Base-by-base conservation (phyloP, 2,329 filamentous ascomycete species). In the Paracorniculantispora psalliotae region DNA sequence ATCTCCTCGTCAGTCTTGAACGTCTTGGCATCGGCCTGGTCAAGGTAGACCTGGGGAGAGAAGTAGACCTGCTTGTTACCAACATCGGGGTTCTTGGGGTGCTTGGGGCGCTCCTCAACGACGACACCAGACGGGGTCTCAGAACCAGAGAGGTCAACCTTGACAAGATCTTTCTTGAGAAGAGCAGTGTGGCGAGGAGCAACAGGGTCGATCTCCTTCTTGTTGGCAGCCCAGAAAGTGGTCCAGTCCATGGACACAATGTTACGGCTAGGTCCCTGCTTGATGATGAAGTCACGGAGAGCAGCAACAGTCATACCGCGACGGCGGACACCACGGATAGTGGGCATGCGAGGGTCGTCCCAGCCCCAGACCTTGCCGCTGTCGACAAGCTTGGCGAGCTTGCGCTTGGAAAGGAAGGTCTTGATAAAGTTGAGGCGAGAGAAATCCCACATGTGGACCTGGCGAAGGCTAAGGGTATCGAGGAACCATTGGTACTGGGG, bases 401-500 rank as follows among this genome's bases (percentile, higher is more conserved):
- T 94, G 61, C 90, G 86, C 81, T 94, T 94, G 54, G 90, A 93
- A 19, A 94, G 77, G 72, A 93, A 88, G 1, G 90, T 93, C 65
- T 83, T 81, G 73, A 92, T 84, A 68, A 94, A 92, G 81, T 92
- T 92, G 77, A 94, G 86, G 64, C 90, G 84, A 15, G 88, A 82
- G 73, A 93, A 94, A 71, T 92, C 90, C 88, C 89, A 93, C 77
- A 93, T 88, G 74, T 92, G 83, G 4, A 94, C 90, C 67, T 86
- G 80, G 64, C 89, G 88, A 35, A 93, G 81, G 66, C 85, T 82
- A 50, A 93, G 79, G 3, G 86, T 86, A 63, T 90, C 83, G 59
- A 91, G 75, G 78, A 94, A 90, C 90, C 90, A 94, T 71, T 91
- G 86, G 75, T 93, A 94, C 73, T 92, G 90, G 7, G 87, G 86